phyloP scores from a whole-genome alignment of 2,329 filamentous ascomycete species.

The Elsinoe arachidis region DNA sequence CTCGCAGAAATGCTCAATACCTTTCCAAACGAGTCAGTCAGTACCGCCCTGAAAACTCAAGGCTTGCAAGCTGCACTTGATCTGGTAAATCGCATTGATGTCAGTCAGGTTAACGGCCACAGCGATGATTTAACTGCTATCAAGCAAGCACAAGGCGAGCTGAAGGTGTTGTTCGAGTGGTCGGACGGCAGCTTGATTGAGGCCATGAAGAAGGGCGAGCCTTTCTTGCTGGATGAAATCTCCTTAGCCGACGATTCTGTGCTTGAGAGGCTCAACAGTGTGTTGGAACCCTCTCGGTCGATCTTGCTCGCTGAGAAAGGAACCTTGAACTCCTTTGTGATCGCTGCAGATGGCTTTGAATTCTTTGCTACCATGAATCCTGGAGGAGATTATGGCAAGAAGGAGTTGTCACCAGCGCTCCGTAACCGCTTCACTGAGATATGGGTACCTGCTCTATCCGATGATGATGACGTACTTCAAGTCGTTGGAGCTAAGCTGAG shows the following conservation, averaged over 20 bases:
- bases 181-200: constrained; percentile 86
- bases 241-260: constrained; percentile 97
- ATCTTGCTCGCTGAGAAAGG: constrained; percentile 92
- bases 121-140: constrained; percentile 26
- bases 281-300: constrained; percentile 79
- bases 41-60: constrained; percentile 23
- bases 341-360: constrained; percentile 72
- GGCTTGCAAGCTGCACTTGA: constrained; percentile 37
- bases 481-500: constrained; percentile 73
- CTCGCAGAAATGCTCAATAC: constrained; percentile 52
- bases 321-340: constrained; percentile 68
- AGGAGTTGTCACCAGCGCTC: constrained; percentile 88
- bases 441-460: constrained; percentile 85
- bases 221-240: constrained; percentile 94
- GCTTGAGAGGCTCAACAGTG: constrained; percentile 89
- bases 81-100: constrained; percentile 25
- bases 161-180: constrained; percentile 91
- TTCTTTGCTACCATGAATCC: constrained; percentile 99
- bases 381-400: constrained; percentile 96
- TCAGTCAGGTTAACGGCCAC: constrained; percentile 15
- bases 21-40: neutral
- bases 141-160: constrained; percentile 48
- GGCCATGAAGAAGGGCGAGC: constrained; percentile 81
- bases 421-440: constrained; percentile 98
- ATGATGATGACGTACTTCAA: constrained; percentile 74